Percentiles rank a stretch among this genome's conserved stretches.
These are phyloP conservation scores for Albophoma yamanashiensis DNA, from an alignment of 2,329 filamentous ascomycete genomes.

Conservation along the genomic window DNA sequence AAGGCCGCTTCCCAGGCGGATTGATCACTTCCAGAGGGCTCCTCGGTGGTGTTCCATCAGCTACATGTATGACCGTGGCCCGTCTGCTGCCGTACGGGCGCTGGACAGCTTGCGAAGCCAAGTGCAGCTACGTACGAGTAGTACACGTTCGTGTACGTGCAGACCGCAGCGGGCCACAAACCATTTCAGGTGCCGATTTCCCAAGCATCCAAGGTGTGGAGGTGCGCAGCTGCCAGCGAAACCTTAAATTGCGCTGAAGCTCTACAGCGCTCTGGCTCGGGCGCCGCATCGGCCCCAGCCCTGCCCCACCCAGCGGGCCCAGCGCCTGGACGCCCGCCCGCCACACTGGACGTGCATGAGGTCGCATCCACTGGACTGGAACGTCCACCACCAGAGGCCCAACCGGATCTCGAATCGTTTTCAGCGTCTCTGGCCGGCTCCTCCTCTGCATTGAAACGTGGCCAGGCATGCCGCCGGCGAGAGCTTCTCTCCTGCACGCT, in stretches of 20 bases:
- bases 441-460: neutral
- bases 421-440: neutral
- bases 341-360: neutral
- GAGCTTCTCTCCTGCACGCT: neutral
- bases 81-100: neutral
- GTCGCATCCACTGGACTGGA: neutral
- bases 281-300: neutral
- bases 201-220: neutral
- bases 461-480: neutral
- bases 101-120: neutral
- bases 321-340: neutral
- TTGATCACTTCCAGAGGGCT: neutral
- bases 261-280: neutral
- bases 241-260: neutral
- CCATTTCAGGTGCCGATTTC: neutral
- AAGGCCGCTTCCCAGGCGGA: neutral
- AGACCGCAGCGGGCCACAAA: neutral
- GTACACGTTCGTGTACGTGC: no score
- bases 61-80: neutral
- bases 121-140: no score
- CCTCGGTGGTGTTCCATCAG: no score
- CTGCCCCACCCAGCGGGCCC: neutral
- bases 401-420: neutral
- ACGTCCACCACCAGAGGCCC: neutral
- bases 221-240: neutral